Evolutionary conservation across 352 stramenopile species (phyloP).

Genomic region (Pythium myriotylum): DNA sequence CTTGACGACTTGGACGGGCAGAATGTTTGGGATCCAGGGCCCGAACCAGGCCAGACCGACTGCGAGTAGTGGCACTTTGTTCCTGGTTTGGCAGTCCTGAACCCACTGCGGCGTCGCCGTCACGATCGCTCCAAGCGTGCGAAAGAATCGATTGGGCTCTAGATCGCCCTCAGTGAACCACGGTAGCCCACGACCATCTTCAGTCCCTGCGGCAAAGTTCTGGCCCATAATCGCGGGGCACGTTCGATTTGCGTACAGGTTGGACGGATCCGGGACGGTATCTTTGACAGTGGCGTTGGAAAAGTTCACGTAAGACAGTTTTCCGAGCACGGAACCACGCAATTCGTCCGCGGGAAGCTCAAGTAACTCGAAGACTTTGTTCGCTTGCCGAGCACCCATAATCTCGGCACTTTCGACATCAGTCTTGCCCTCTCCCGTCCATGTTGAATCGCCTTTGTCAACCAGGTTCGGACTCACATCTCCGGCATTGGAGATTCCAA

Average conservation of each 20-base stretch:
- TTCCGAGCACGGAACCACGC: constrained; percentile 26
- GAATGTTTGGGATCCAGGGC: constrained; percentile 45
- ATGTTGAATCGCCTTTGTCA: constrained; percentile 53
- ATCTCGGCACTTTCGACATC: constrained; percentile 44
- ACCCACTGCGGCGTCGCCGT: constrained; percentile 42
- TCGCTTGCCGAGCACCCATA: constrained; percentile 40
- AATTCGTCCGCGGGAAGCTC: constrained; percentile 27
- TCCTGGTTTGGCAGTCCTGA: constrained; percentile 37
- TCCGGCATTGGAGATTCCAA: constrained; percentile 50
- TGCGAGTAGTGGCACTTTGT: constrained; percentile 46
- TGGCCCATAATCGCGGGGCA: constrained; percentile 50
- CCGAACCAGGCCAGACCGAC: constrained; percentile 41
- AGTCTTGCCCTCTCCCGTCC: constrained; percentile 36
- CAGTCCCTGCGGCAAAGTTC: constrained; percentile 52
- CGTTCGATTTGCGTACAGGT: constrained; percentile 40
- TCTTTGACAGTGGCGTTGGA: constrained; percentile 42
- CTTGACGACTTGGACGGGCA: constrained; percentile 58
- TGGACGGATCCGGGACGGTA: constrained; percentile 10
- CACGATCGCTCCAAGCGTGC: constrained; percentile 25
- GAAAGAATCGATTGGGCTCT: constrained; percentile 35
- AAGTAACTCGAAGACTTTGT: constrained; percentile 35
- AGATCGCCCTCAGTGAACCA: constrained; percentile 41
- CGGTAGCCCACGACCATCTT: constrained; percentile 42
- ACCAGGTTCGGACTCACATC: constrained; percentile 53
- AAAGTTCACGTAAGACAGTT: constrained; percentile 52